phyloP scores from a whole-genome alignment of 225 moss, liverwort and hornwort species.

The Physcomitrium patens region DNA sequence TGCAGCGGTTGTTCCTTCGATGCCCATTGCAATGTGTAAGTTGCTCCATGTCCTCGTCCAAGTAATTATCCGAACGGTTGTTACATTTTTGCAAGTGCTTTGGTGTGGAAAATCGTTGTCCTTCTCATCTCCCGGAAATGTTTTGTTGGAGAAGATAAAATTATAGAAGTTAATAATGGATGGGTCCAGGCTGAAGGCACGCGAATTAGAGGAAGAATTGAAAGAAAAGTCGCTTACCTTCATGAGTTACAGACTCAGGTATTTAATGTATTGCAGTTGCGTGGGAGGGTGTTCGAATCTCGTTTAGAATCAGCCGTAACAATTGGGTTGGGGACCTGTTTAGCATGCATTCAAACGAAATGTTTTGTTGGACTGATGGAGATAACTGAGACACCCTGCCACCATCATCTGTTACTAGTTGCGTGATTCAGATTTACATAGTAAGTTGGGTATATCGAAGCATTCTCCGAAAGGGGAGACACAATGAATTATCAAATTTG shows the following conservation, averaged over 20 bases:
- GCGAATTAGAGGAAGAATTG: conserved; percentile 74
- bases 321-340: too few species aligned
- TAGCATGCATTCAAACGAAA: too few species aligned
- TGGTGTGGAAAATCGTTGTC: conserved; percentile 5
- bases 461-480: conserved; percentile 3
- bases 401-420: background rate
- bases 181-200: conserved; percentile 79
- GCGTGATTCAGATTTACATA: background rate
- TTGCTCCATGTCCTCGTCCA: conserved; percentile 2
- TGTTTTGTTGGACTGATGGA: background rate
- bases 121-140: background rate
- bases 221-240: conserved; percentile 86
- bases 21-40: background rate
- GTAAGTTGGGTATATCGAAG: conserved; percentile 3
- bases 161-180: conserved; percentile 22
- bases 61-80: background rate
- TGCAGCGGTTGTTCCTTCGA: background rate
- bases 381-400: background rate
- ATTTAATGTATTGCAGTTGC: conserved; percentile 13
- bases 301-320: too few species aligned
- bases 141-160: background rate
- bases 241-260: conserved; percentile 98
- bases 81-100: background rate
- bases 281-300: too few species aligned
- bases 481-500: background rate